Base-by-base conservation (phyloP, 805 yeast genomes). In the Teunomyces funiuensis region DNA sequence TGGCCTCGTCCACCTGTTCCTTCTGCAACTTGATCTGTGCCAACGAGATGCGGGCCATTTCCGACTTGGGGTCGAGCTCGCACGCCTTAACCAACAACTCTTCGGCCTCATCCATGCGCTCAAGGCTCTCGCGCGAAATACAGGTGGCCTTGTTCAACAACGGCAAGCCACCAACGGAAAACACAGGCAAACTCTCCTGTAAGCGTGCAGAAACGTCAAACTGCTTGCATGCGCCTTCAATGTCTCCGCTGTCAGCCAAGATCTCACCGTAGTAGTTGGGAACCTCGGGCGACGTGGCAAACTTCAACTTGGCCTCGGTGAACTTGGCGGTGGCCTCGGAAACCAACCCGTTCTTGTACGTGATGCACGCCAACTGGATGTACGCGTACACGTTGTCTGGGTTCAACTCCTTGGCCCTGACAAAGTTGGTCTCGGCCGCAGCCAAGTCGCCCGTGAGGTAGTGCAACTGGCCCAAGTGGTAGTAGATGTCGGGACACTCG, bases 231-330 rank as follows among this genome's bases (percentile, higher is more conserved):
- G 98, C 97, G 46, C 77, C 83, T 22, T 63, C 75, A 42, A 78
- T 67, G 53, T 86, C 88, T 60, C 84, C 85, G 55, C 77, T 77
- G 61, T 91, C 97, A 48, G 87, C 82, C 56, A 91, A 75, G 38
- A 91, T 83, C 71, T 93, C 99, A 58, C 98, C 99, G 60, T 83
- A 89, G 68, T 89, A 93, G 73, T 88, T 90, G 71, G 93, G 95
- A 54, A 89, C 85, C 65, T 88, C 97, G 42, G 98, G 88, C 40
- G 85, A 77, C 17, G 90, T 78, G 53, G 96, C 90, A 79, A 88
- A 88, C 62, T 76, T 76, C 62, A 75, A 72, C 57, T 78, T 80
- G 27, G 91, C 88, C 46, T 76, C 82, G 46, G 77, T 74, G 67
- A 88, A 88, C 44, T 76, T 67, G 50, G 76, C 74, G 60, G 79